A percentile compares a stretch with the other conserved stretches of the same genome.
phyloP scores from a whole-genome alignment of 2,329 filamentous ascomycete genomes.

The Aspergillus amoenus region DNA sequence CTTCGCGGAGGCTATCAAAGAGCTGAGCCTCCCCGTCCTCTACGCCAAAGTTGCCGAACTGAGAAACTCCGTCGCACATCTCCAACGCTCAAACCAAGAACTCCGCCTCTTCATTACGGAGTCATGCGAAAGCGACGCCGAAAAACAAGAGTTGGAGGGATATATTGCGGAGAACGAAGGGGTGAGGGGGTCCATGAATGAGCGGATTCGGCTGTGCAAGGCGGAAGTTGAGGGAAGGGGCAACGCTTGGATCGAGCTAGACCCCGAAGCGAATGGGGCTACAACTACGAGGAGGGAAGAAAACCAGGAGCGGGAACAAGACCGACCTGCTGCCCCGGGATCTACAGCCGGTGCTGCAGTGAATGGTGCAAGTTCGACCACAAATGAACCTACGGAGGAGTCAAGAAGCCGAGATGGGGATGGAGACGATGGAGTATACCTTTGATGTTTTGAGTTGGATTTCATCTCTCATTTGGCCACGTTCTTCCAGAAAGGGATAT shows the following conservation, averaged over 20 bases:
- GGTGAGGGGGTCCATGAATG: slow-evolving; percentile 57
- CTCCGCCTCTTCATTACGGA: slow-evolving; percentile 53
- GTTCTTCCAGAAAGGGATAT: not conserved
- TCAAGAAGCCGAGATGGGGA: not conserved
- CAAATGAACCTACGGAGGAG: not conserved
- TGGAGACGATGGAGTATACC: slow-evolving; percentile 28
- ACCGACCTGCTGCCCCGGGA: not conserved
- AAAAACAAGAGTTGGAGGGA: slow-evolving; percentile 33
- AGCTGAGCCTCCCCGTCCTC: slow-evolving; percentile 58
- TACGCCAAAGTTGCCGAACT: slow-evolving; percentile 63
- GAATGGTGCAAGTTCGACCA: slow-evolving; percentile 21
- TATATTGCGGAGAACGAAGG: slow-evolving; percentile 57
- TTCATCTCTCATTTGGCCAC: not conserved
- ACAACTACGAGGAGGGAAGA: not conserved
- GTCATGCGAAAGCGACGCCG: slow-evolving; percentile 52
- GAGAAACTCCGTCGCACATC: slow-evolving; percentile 59
- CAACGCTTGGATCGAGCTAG: slow-evolving; percentile 50
- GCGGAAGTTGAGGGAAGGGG: slow-evolving; percentile 55
- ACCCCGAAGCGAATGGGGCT: slow-evolving; percentile 21
- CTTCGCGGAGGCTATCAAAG: slow-evolving; percentile 57
- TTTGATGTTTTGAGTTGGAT: slow-evolving; percentile 19
- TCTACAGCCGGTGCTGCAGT: slow-evolving; percentile 4
- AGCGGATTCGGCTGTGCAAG: slow-evolving; percentile 54
- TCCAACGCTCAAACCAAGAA: slow-evolving; percentile 57
- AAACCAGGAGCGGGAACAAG: slow-evolving; percentile 2